Evolutionary conservation across 148 eudicot genomes (phyloP), one percentile per base, ranked within the genome.

Genomic region (Dianthus caryophyllus): DNA sequence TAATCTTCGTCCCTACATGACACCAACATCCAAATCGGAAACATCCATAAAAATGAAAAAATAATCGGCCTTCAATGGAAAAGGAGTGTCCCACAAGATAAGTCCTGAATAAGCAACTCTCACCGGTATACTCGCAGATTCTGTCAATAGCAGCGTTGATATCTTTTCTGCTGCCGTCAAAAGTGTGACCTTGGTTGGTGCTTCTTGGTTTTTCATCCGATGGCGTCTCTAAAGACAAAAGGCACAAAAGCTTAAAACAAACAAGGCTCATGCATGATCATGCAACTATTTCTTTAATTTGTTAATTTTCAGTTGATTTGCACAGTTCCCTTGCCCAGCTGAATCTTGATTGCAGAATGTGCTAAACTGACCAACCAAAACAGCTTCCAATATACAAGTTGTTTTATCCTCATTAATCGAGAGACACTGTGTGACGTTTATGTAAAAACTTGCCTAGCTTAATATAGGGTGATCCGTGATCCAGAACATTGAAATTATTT

Each of bases 121-220:
- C 65, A 91, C 99, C 99, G 24, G 94, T 83, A 72, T 90, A 95
- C 76, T 90, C 96, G 65, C 99, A 90, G 39, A 88, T 77, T 69
- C 84, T 82, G 75, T 95, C 99, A 71, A 95, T 88, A 70, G 99
- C 97, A 43, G 91, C 97, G 84, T 95, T 95, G 21, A 95, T 72
- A 76, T 90, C 99, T 84, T 84, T 90, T 78, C 99, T 85, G 66
- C 91, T 85, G 64, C 99, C 99, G 69, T 90, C 97, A 67, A 95
- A 90, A 55, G 86, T 73, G 67, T 81, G 85, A 72, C 80, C 89
- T 53, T 76, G 85, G 51, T 66, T 66, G 57, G 81, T 83, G 72
- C 81, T 85, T 79, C 69, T 88, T 24, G 76, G 64, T 67, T 79
- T 84, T 39, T 84, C 90, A 48, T 80, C 85, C 24, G 46, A 66